Evolutionary conservation across 495 filamentous ascomycete genomes (phyloP), one percentile per base, ranked within the genome.

Genomic region (Entonaema liquescens): DNA sequence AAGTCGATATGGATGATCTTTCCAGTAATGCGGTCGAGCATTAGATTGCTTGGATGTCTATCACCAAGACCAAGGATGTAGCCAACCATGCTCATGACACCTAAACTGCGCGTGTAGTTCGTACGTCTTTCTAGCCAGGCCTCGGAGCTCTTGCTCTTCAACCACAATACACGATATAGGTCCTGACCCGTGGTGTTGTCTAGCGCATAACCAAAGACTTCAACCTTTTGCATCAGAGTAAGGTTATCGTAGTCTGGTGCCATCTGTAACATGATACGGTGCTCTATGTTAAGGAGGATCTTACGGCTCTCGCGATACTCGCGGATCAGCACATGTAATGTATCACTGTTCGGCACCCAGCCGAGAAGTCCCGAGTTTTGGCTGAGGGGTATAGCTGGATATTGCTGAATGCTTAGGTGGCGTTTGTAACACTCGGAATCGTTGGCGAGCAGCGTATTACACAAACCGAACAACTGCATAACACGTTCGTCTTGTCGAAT

Each of bases 71-170:
- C 95, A 44, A 99, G 91, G 74, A 99, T 97, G 76, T 99, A 98
- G 61, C 95, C 95, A 8, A 98, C 95, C 95, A 99, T 99, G n/a
- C 94, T 97, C 95, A 98, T 99, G 64, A 98, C 96, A 70, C 93
- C 95, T 13, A 98, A 87, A 13, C 95, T 98, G 60, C 95, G 91
- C 40, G 96, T 98, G 82, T 98, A 99, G 74, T 97, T 99, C 3
- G 95, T 98, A 19, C 95, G 91, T 53, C 95, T 88, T 76, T 98
- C 95, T 53, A 99, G 88, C 95, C 95, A 99, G 6, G 94, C 90
- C 78, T 99, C 95, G 0, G 95, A 98, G 73, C 91, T 95, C 85
- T 97, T 98, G 79, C 92, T 95, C 89, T 98, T 98, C 53, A 99
- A 83, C 95, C 95, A 99, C 35, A 99, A 83, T 3, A 99, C 95